These are phyloP conservation scores for Colletotrichum sp. DNA, from an alignment of 2,329 filamentous ascomycete species.

Conservation along the genomic window DNA sequence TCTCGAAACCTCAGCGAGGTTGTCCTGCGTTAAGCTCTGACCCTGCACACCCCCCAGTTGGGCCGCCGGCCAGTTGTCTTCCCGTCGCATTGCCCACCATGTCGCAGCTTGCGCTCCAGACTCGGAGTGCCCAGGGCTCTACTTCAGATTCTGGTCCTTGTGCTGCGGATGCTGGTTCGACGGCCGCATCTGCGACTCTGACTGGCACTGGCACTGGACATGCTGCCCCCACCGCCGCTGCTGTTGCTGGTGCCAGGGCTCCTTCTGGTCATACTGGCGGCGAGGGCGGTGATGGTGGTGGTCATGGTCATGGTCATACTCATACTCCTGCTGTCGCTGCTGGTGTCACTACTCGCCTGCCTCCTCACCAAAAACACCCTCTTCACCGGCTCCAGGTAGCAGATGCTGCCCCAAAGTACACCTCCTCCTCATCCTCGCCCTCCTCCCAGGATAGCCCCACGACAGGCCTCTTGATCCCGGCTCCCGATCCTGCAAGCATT, in stretches of 20 bases:
- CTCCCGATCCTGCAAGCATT: constrained; percentile 25
- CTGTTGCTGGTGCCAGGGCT: background rate
- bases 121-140: constrained; percentile 43
- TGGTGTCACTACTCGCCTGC: constrained; percentile 4
- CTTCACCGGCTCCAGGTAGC: constrained; percentile 18
- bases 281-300: background rate
- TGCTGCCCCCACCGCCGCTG: background rate
- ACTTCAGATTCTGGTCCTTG: constrained; percentile 31
- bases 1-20: constrained; percentile 37
- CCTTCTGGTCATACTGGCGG: background rate
- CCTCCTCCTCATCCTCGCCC: constrained; percentile 24
- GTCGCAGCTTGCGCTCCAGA: constrained; percentile 56
- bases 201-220: background rate
- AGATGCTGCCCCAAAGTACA: background rate
- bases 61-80: constrained; percentile 25
- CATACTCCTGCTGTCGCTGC: background rate
- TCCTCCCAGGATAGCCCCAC: constrained; percentile 50
- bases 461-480: constrained; percentile 39
- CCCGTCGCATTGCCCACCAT: constrained; percentile 51
- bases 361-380: constrained; percentile 21
- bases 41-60: constrained; percentile 31
- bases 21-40: constrained; percentile 36
- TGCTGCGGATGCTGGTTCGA: constrained; percentile 9
- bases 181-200: background rate
- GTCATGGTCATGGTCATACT: background rate